These are phyloP conservation scores for Candida railenensis DNA, from an alignment of 805 yeast species.

Conservation along the genomic window DNA sequence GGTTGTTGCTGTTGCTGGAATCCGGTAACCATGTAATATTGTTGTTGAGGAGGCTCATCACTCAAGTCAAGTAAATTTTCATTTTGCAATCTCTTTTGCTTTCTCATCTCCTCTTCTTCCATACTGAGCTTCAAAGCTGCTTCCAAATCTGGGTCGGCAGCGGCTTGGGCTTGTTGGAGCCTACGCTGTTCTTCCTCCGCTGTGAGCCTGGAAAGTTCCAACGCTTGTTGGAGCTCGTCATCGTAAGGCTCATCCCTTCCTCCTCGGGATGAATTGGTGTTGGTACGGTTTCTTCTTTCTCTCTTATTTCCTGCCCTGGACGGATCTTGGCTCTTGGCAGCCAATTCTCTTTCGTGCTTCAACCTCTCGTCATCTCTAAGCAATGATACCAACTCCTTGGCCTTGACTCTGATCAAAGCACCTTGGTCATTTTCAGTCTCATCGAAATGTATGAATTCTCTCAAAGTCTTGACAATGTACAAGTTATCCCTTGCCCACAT, in stretches of 20 bases:
- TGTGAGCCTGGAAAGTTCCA: conserved; percentile 75
- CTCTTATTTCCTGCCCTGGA: conserved; percentile 15
- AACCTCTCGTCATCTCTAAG: conserved; percentile 81
- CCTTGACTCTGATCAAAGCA: conserved; percentile 79
- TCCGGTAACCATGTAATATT: conserved; percentile 25
- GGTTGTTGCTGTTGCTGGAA: conserved; percentile 24
- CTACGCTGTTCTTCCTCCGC: conserved; percentile 80
- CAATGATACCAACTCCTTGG: conserved; percentile 80
- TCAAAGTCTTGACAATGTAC: conserved; percentile 81
- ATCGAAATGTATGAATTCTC: conserved; percentile 85
- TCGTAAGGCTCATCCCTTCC: conserved; percentile 51
- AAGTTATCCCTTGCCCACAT: conserved; percentile 89
- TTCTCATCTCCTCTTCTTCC: conserved; percentile 75
- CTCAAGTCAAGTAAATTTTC: conserved; percentile 55
- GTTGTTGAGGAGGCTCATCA: conserved; percentile 37
- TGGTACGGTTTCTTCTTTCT: conserved; percentile 21
- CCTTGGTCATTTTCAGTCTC: conserved; percentile 84
- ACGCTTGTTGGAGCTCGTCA: conserved; percentile 73
- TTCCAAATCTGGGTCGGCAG: conserved; percentile 60
- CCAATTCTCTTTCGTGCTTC: conserved; percentile 60
- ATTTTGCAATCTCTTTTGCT: conserved; percentile 40
- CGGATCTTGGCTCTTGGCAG: conserved; percentile 14
- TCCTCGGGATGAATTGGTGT: conserved; percentile 18
- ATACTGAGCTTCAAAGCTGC: conserved; percentile 68
- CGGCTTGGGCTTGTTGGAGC: conserved; percentile 38